phyloP scores from a whole-genome alignment of 352 stramenopile species.

The Pythium phragmiticola region DNA sequence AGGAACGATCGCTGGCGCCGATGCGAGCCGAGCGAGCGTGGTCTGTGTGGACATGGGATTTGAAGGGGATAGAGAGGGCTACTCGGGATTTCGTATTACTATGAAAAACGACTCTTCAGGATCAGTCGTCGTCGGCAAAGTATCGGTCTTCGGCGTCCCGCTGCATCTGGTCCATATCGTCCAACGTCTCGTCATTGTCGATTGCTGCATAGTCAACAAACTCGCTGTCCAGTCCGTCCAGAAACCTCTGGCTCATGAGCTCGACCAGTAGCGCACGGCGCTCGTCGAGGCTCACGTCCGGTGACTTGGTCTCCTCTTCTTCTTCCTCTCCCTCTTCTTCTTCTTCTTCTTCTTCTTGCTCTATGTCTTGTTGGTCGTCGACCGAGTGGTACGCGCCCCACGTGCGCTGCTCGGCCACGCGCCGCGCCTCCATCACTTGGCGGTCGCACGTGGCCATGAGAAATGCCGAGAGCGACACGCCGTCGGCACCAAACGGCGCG shows the following conservation, averaged over 20 bases:
- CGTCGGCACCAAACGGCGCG: constrained; percentile 5
- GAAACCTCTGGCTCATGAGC: constrained; percentile 71
- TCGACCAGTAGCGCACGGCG: constrained; percentile 65
- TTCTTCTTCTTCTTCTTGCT: constrained; percentile 46
- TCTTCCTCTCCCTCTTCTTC: constrained; percentile 43
- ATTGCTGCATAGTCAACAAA: constrained; percentile 70
- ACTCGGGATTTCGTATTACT: neutral
- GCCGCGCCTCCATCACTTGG: constrained; percentile 61
- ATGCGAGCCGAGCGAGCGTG: neutral
- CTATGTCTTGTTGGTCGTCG: constrained; percentile 24
- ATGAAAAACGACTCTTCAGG: constrained; percentile 14
- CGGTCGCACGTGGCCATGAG: constrained; percentile 69
- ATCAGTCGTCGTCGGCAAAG: constrained; percentile 43
- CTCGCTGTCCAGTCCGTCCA: constrained; percentile 56
- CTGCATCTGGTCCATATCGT: constrained; percentile 66
- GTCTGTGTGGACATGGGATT: constrained; percentile 3
- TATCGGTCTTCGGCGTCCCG: constrained; percentile 81
- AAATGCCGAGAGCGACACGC: constrained; percentile 57
- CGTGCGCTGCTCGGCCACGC: constrained; percentile 53
- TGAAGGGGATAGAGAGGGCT: neutral
- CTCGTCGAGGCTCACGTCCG: constrained; percentile 32
- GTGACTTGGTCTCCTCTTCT: constrained; percentile 25
- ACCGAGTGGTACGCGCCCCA: constrained; percentile 46
- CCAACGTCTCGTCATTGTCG: constrained; percentile 56
- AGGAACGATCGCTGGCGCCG: neutral